phyloP scores from a whole-genome alignment of 805 yeast species.

The Ogataea paradorogensis region DNA sequence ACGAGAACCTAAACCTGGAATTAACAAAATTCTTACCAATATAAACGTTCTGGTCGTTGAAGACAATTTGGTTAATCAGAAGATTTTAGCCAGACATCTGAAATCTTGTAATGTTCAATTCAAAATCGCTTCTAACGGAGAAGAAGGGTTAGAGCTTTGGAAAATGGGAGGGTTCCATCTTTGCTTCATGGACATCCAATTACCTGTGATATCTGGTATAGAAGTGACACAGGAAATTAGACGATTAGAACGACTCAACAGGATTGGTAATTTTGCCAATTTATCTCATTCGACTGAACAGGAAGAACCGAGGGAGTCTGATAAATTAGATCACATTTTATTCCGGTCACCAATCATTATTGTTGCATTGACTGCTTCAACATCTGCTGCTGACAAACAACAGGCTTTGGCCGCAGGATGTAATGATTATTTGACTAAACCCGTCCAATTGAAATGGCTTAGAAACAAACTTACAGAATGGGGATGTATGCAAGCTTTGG shows the following conservation, averaged over 20 bases:
- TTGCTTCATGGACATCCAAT: constrained; percentile 94
- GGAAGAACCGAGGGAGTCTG: constrained; percentile 35
- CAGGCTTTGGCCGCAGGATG: constrained; percentile 97
- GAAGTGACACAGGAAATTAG: constrained; percentile 94
- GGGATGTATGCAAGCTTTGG: constrained; percentile 99
- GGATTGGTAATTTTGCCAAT: constrained; percentile 59
- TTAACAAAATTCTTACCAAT: constrained; percentile 75
- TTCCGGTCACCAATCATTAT: constrained; percentile 95
- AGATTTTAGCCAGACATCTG: constrained; percentile 84
- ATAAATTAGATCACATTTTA: constrained; percentile 54
- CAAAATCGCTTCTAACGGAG: constrained; percentile 87
- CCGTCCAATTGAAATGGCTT: constrained; percentile 92
- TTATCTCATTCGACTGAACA: constrained; percentile 18
- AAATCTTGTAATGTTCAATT: constrained; percentile 81
- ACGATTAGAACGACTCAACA: constrained; percentile 72
- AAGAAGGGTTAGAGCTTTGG: constrained; percentile 95
- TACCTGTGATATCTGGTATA: constrained; percentile 93
- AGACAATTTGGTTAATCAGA: constrained; percentile 92
- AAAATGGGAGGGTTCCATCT: constrained; percentile 90
- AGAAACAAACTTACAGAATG: constrained; percentile 92
- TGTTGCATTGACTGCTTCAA: constrained; percentile 93
- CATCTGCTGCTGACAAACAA: constrained; percentile 78
- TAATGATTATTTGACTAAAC: constrained; percentile 93
- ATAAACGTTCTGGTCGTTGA: constrained; percentile 92
- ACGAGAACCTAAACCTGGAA: constrained; percentile 33